phyloP scores from a whole-genome alignment of 805 yeast genomes.

The Starmera quercuum region DNA sequence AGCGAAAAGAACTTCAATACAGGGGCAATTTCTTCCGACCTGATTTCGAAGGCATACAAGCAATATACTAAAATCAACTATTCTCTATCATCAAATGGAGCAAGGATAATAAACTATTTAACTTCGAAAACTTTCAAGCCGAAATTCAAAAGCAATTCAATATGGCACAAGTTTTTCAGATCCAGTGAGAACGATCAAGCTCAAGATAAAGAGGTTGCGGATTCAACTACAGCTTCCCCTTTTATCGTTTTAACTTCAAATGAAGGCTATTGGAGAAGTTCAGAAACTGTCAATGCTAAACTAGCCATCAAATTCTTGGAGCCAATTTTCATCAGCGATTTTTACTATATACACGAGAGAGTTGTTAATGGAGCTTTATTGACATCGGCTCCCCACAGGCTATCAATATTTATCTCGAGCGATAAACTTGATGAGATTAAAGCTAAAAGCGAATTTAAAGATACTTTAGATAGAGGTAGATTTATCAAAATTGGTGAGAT shows the following conservation, averaged over 20 bases:
- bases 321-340: conserved; percentile 28
- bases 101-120: conserved; percentile 27
- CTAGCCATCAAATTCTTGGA: conserved; percentile 30
- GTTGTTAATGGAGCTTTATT: conserved; percentile 28
- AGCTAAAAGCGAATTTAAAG: conserved; percentile 1
- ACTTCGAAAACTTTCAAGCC: conserved; percentile 25
- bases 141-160: conserved; percentile 4
- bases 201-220: neutral
- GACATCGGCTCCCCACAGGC: conserved; percentile 30
- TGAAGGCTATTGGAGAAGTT: conserved; percentile 19
- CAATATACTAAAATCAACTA: conserved; percentile 23
- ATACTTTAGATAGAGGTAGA: conserved; percentile 1
- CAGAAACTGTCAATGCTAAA: conserved; percentile 4
- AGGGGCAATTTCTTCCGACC: no score
- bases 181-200: neutral
- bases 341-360: conserved; percentile 28
- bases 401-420: conserved; percentile 23
- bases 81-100: conserved; percentile 26
- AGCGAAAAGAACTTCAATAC: neutral
- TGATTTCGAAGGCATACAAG: neutral
- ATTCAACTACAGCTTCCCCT: conserved; percentile 7
- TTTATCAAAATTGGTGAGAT: conserved; percentile 21
- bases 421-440: conserved; percentile 2
- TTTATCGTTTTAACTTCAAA: conserved; percentile 13
- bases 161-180: neutral